Conservation (phyloP, 371 early-diverging fungal species). For the Coemansia sp. region DNA sequence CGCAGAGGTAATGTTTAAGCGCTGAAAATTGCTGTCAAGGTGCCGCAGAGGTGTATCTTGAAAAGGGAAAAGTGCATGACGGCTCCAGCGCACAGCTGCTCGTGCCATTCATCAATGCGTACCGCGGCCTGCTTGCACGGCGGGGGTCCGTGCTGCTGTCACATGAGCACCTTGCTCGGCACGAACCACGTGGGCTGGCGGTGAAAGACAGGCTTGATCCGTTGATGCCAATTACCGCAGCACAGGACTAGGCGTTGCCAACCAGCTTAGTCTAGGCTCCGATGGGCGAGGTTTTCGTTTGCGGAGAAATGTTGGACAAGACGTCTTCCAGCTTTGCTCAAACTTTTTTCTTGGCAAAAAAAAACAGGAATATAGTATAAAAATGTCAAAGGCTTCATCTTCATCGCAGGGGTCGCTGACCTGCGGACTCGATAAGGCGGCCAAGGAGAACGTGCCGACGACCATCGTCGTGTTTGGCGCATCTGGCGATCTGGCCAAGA, state of each 20-base stretch:
- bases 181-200: not conserved
- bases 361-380: not conserved
- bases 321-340: not conserved
- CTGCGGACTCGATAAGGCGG: constrained; percentile 43
- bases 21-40: not conserved
- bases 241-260: too few species aligned
- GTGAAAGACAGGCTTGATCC: too few species aligned
- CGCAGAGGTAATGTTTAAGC: not conserved
- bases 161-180: constrained; percentile 9
- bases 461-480: constrained; percentile 79
- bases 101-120: not conserved
- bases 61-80: constrained; percentile 1
- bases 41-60: not conserved
- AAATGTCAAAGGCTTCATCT: not conserved
- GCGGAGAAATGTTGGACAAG: too few species aligned
- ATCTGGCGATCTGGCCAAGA: constrained; percentile 94
- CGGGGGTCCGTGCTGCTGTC: constrained; percentile 1
- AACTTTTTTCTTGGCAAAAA: not conserved
- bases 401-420: constrained; percentile 16
- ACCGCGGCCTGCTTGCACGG: not conserved
- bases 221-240: too few species aligned
- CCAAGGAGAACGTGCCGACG: constrained; percentile 40
- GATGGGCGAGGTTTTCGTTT: too few species aligned
- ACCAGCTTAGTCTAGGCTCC: too few species aligned
- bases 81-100: too few species aligned